Evolutionary conservation across 305 asterid species (phyloP), one percentile per base, ranked within the genome.

Genomic region (Salvia sclarea): DNA sequence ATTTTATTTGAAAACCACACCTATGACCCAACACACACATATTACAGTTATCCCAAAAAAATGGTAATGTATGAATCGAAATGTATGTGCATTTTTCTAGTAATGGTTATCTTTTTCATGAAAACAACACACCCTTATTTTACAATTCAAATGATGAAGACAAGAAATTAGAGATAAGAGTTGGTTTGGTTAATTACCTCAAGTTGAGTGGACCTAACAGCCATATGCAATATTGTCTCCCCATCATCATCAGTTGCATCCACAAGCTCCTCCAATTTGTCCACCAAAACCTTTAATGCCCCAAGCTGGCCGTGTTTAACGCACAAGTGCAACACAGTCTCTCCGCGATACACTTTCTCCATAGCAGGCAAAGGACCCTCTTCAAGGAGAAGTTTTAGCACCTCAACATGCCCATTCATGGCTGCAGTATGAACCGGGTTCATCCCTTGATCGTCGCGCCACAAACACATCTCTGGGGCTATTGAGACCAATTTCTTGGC

Each of bases 341-440:
- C 25, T 3, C 63, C 63, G 8, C 63, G 45, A 7, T n/a, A 8
- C 24, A 57, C 2, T 25, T 14, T 56, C 44, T 56, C 44, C 11
- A 30, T 8, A 0, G 25, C 63, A 3, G 63, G 63, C 3, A 10
- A 31, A 0, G 5, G 13, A 16, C 10, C 14, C 14, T 1, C 3
- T 17, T 1, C 0, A 8, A 57, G 21, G 8, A 57, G 41, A 20
- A 6, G 12, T 5, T 6, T 3, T 22, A 30, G 1, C 6, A 55
- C 6, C n/a, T 30, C 24, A 8, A 28, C 61, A 7, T 30, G 43
- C 13, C 61, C n/a, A n/a, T n/a, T n/a, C n/a, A n/a, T n/a, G n/a
- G n/a, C n/a, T n/a, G n/a, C n/a, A n/a, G n/a, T n/a, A 33, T 57
- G 63, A 33, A 57, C 12, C 63, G 63, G 63, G 45, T 57, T 57